These are phyloP conservation scores for Raffaelea albimanens DNA, from an alignment of 2,329 filamentous ascomycete genomes.

Conservation along the genomic window DNA sequence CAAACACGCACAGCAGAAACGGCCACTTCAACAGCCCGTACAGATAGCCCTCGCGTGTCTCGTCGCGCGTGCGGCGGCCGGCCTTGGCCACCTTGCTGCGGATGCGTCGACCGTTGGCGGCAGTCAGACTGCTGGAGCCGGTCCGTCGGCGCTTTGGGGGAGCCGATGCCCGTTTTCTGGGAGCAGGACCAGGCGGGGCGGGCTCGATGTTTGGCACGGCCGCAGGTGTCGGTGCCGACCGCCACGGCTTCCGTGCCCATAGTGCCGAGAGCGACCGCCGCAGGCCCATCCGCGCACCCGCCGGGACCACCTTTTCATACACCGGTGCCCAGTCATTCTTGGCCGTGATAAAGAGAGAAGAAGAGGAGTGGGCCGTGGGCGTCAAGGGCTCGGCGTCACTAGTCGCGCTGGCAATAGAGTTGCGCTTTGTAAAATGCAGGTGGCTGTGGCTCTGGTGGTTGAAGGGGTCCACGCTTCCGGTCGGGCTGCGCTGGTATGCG, in stretches of 20 bases:
- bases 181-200: too few relatives aligned
- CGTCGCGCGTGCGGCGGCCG: constrained; percentile 64
- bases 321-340: constrained; percentile 95
- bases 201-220: too few relatives aligned
- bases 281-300: constrained; percentile 10
- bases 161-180: too few relatives aligned
- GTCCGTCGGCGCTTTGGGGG: too few relatives aligned
- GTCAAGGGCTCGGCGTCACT: constrained; percentile 17
- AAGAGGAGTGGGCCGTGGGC: constrained; percentile 18
- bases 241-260: not conserved
- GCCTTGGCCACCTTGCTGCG: constrained; percentile 13
- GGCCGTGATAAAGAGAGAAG: constrained; percentile 63
- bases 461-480: constrained; percentile 14
- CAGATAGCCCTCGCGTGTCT: constrained; percentile 87
- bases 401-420: constrained; percentile 24
- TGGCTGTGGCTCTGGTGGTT: constrained; percentile 30
- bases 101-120: too few relatives aligned
- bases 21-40: constrained; percentile 91
- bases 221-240: constrained; percentile 13
- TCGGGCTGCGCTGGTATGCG: constrained; percentile 13
- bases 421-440: constrained; percentile 26
- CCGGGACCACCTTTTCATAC: constrained; percentile 52
- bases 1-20: constrained; percentile 66
- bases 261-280: not conserved
- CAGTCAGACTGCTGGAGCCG: too few relatives aligned